Base-by-base conservation (phyloP, 768 basidiomycete genomes). In the Paxillus involutus region DNA sequence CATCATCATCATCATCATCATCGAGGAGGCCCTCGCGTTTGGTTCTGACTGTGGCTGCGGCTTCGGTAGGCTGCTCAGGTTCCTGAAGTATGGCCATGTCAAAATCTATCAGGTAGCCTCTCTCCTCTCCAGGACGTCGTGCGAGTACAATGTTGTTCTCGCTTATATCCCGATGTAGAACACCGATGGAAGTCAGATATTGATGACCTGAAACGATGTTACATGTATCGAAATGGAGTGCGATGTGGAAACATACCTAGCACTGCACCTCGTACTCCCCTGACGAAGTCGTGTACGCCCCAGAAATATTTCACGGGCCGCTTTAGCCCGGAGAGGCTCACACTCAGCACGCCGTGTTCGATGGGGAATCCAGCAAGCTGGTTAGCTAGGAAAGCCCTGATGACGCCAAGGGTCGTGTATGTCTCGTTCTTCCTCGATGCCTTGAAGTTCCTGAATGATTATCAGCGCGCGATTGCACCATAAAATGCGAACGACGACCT, bases 161-260 rank as follows among this genome's bases (percentile, higher is more conserved):
- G 55, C 69, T 74, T 47, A 73, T 57, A 42, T 74, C 68, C 4
- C 69, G 58, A 36, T 73, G 71, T 3, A 72, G 45, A 39, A 74
- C 62, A 0, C 63, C 64, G 11, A 55, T 51, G 0, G 13, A 32
- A 2, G 51, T 56, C 0, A 65, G 56, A 42, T 39, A 59, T 33
- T 63, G 9, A 11, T 33, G 33, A 0, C 33, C 63, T 64, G 17
- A 0, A 0, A 30, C 35, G 10, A 12, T 6, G 12, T 39, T 12
- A 44, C 17, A 40, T 21, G 26, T 5, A 44, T 14, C 12, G 16
- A 36, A 8, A 41, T 6, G 26, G 1, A 16, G 19, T 10, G 21
- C 1, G 37, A 8, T 16, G 9, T 24, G 1, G 29, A 19, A 36
- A 36, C 48, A 16, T 26, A 63, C 63, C 61, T 14, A 55, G 21